Evolutionary conservation across 2,329 filamentous ascomycete genomes (phyloP).

Genomic region (Coniochaeta pulveracea): DNA sequence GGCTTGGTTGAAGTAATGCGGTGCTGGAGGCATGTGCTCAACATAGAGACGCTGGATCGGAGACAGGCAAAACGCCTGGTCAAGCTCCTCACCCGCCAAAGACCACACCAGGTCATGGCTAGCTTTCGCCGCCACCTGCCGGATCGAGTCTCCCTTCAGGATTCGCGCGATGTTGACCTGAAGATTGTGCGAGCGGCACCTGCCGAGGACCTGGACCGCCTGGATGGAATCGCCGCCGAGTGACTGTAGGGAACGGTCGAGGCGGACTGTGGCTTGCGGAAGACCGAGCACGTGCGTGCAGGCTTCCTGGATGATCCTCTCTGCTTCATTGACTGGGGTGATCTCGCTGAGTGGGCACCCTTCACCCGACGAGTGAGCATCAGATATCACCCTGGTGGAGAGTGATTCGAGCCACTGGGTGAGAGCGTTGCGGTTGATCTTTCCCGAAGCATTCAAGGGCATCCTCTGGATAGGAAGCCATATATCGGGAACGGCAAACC

Average conservation of each 20-base stretch:
- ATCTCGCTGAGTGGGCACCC: not conserved
- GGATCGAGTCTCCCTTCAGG: constrained; percentile 19
- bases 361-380: not conserved
- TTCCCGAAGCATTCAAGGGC: too few species aligned
- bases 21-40: constrained; percentile 19
- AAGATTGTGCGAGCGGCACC: constrained; percentile 24
- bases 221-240: constrained; percentile 33
- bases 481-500: too few species aligned
- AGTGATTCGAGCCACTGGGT: not conserved
- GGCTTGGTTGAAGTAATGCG: constrained; percentile 30
- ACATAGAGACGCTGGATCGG: constrained; percentile 29
- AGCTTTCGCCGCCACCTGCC: not conserved
- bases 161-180: constrained; percentile 29
- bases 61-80: constrained; percentile 25
- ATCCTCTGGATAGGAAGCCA: too few species aligned
- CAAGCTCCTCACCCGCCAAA: constrained; percentile 5
- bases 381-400: not conserved
- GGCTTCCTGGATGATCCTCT: too few species aligned
- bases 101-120: not conserved
- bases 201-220: constrained; percentile 34
- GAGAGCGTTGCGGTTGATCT: too few species aligned
- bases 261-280: too few species aligned
- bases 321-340: constrained; percentile 10
- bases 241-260: constrained; percentile 15
- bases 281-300: too few species aligned